Conservation (phyloP, 2,329 filamentous ascomycete species). For the Exophiala dermatitidis region DNA sequence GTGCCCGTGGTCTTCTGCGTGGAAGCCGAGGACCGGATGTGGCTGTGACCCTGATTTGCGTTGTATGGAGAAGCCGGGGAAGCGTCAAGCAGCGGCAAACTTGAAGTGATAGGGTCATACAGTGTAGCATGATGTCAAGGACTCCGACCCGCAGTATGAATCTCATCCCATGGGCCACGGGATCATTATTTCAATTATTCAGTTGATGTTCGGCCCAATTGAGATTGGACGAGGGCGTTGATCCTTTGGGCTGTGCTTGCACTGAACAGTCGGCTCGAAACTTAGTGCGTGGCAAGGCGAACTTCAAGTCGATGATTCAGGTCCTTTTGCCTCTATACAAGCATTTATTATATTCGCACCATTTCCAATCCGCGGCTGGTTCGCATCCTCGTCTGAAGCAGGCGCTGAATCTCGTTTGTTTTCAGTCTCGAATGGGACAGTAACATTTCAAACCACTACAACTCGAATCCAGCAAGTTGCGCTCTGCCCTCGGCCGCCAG, state of each 20-base stretch:
- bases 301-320: background rate
- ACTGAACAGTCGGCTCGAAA: background rate
- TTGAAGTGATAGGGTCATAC: background rate
- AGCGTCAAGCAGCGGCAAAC: background rate
- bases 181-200: background rate
- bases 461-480: too few species aligned
- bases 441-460: too few species aligned
- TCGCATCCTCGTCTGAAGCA: too few species aligned
- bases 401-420: too few species aligned
- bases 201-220: background rate
- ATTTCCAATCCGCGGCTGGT: too few species aligned
- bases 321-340: background rate
- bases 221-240: background rate
- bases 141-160: background rate
- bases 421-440: too few species aligned
- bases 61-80: background rate
- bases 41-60: background rate
- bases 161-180: too few species aligned
- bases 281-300: background rate
- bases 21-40: too few species aligned
- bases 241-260: background rate
- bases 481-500: too few species aligned
- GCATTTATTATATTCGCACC: background rate
- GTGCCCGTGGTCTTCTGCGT: background rate
- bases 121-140: slow-evolving; percentile 1